Base-by-base conservation (phyloP, 2,329 filamentous ascomycete species). In the Aspergillus neotritici region DNA sequence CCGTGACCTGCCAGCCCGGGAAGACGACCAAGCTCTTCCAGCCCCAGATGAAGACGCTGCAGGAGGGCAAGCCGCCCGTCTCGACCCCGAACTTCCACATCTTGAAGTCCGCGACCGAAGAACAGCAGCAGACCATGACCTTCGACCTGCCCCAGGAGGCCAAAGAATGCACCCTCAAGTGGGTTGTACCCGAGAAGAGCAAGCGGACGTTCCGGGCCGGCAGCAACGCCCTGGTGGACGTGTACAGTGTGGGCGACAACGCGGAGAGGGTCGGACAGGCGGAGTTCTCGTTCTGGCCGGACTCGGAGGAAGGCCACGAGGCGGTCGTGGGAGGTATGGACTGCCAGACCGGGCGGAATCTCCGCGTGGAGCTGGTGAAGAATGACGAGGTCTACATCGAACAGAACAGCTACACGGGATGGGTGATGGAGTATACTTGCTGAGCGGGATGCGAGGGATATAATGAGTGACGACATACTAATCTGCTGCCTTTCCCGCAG, bases 221-320 rank as follows among this genome's bases (percentile, higher is more conserved):
- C 2, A 10, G 37, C 25, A 41, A 41, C 15, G 43, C 43, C 3
- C 17, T 41, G n/a, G 43, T 46, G 16, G 7, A 30, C 3, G 43
- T 42, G 10, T 30, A 11, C 6, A 17, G 41, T 14, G 29, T 17
- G 5, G 31, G 28, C n/a, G 12, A 30, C 5, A n/a, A 7, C 4
- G 28, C 29, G 3, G 31, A 32, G 8, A 17, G 43, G 7, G 9
- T 46, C 5, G 43, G 43, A 1, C n/a, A 16, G 1, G 43, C 38
- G 3, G 43, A 46, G 3, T 46, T 46, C n/a, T 42, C 43, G 2
- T 37, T 34, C 15, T 46, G 43, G 43, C 43, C 43, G 1, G 30
- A 33, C 12, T 31, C 31, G 2, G 13, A 14, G 2, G 43, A 39
- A 4, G 16, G 34, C 11, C 43, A 41, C 25, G 6, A 10, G 8